Evolutionary conservation across 1,284 basidiomycete genomes (phyloP), one percentile per base, ranked within the genome.

Genomic region (Earliella scabrosa): DNA sequence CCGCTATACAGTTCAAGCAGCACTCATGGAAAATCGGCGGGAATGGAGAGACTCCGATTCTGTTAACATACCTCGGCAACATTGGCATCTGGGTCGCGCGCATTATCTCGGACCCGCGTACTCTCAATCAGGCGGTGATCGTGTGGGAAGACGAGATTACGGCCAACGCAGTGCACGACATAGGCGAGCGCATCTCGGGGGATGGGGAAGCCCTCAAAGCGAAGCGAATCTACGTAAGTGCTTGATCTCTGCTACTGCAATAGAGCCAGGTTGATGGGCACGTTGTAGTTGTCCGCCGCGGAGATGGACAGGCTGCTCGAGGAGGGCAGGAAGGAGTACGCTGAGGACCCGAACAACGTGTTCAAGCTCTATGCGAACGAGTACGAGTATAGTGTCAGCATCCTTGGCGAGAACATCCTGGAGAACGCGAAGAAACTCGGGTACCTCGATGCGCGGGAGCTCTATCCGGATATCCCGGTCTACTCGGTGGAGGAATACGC

Each of bases 41-140:
- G 4, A 7, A 13, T 1, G 64, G 56, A 9, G 48, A 60, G 39
- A 50, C 51, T 50, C 60, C 56, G 35, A 24, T 29, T 16, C 43
- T 63, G 7, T 24, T 62, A 5, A 66, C 63, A 4, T 24, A 60
- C 21, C 13, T 44, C 16, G 20, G 46, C 10, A 45, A 55, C 32
- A 49, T 64, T 32, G 64, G 64, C 8, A 23, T 36, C 1, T 64
- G 50, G n/a, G 56, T 64, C 9, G 60, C 54, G n/a, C 43, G 56
- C 10, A 45, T 45, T 23, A 13, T 45, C 3, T 24, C 27, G 4
- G 43, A 45, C 27, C 27, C 26, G 16, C 21, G 43, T 9, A 66
- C 65, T 5, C 36, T 61, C 43, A 65, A 66, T 43, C 34, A 52
- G n/a, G 50, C 56, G 38, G 58, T 66, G 26, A 63, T 66, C 38